These are phyloP conservation scores for Phialemoniopsis sp. DNA, from an alignment of 2,329 filamentous ascomycete genomes.

Conservation along the genomic window DNA sequence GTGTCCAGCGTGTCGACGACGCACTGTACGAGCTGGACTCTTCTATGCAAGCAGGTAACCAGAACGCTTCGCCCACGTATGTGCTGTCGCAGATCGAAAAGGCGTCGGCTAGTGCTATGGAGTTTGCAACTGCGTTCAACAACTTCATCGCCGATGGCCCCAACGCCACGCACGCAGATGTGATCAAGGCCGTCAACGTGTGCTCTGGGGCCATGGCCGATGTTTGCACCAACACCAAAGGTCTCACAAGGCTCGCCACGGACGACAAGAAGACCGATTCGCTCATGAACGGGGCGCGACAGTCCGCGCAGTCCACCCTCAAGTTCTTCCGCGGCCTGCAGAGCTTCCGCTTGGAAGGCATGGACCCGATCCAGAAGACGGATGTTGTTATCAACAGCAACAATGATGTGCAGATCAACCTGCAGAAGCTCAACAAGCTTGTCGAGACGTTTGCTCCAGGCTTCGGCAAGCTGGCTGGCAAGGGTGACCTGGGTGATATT, in stretches of 20 bases:
- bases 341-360: slow-evolving; percentile 87
- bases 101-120: slow-evolving; percentile 87
- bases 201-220: slow-evolving; percentile 90
- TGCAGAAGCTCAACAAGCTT: slow-evolving; percentile 90
- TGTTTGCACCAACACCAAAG: slow-evolving; percentile 94
- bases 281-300: slow-evolving; percentile 75
- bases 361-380: slow-evolving; percentile 88
- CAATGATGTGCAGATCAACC: slow-evolving; percentile 89
- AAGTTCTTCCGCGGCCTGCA: slow-evolving; percentile 93
- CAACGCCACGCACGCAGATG: slow-evolving; percentile 81
- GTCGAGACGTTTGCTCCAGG: slow-evolving; percentile 90
- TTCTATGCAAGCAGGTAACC: slow-evolving; percentile 96
- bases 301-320: slow-evolving; percentile 81
- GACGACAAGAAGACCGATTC: slow-evolving; percentile 94
- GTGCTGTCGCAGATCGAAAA: slow-evolving; percentile 97
- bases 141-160: slow-evolving; percentile 97
- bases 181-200: slow-evolving; percentile 88
- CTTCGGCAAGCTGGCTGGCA: slow-evolving; percentile 77
- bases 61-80: slow-evolving; percentile 92
- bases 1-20: slow-evolving; percentile 91
- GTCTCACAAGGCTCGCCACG: slow-evolving; percentile 84
- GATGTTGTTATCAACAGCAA: slow-evolving; percentile 98
- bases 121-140: slow-evolving; percentile 97
- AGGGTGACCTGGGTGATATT: slow-evolving; percentile 82
- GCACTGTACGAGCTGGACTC: slow-evolving; percentile 96